Base-by-base conservation (phyloP, 257 asterid species). In the Hygrophila difformis region DNA sequence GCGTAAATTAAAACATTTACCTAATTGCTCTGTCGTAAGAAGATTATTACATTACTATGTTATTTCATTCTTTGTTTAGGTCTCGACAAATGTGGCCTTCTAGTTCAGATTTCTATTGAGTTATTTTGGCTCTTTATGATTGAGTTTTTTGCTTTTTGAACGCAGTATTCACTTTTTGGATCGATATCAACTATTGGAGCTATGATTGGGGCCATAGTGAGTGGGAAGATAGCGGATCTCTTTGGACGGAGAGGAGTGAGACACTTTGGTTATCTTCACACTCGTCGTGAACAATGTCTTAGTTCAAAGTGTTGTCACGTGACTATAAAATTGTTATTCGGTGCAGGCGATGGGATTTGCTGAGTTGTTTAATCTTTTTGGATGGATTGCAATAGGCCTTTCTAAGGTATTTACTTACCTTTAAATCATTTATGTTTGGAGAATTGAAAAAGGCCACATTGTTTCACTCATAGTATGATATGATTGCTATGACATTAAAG, bases 111-210 rank as follows among this genome's bases (percentile, higher is more conserved):
- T 19, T 20, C 42, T 28, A 13, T 21, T 9, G 22, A 15, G 13
- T 8, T 29, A 24, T 52, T 46, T 4, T 21, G 12, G 20, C 23
- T 13, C 53, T 48, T 8, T 39, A 49, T 55, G 8, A 1, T 43
- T 51, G 44, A 54, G 40, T 33, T 49, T 45, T 22, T 14, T 12
- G 36, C 38, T 67, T 45, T 22, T 14, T 12, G 36, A 31, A 65
- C 60, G 54, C 74, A 88, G 97, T 84, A 76, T 47, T 84, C 95
- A 19, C 56, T 81, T 69, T 88, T 88, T 59, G 95, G 95, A 39
- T 88, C 97, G 15, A 76, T 84, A 62, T 72, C 75, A 47, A 81
- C 93, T 10, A 67, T 88, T 43, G 97, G 97, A 65, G 97, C 95
- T 29, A 78, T 81, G 93, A 38, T 81, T 53, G 95, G 95, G 47